Base-by-base conservation (phyloP, 2,329 filamentous ascomycete genomes). In the Penicillium corylophilum region DNA sequence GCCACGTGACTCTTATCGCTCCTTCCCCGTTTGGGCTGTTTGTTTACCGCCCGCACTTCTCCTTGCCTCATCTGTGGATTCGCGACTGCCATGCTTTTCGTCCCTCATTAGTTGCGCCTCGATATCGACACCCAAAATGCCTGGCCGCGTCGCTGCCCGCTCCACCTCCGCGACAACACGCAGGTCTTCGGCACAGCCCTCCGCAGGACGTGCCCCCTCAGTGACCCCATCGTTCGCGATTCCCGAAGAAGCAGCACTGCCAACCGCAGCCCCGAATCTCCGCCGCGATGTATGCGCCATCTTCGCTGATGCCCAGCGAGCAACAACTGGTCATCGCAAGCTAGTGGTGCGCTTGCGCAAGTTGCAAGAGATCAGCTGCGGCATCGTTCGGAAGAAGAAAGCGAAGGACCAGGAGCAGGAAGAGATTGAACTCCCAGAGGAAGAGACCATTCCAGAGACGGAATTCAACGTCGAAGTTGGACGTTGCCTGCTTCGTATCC, bases 381-480 rank as follows among this genome's bases (percentile, higher is more conserved):
- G 81, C 46, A 81, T 85, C 54, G 74, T 75, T 1, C 71, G 73
- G 33, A 71, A 72, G 48, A 68, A 60, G 42, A 64, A 60, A 36
- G 58, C 62, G 31, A 86, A 82, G 77, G 16, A 78, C 74, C 29
- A 78, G 72, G 55, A 73, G 74, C 23, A 82, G 81, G 64, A 70
- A 64, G 62, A 79, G 73, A 61, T 75, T 66, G 59, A 63, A 20
- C 61, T 71, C 33, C 66, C 67, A 3, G 72, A 77, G 10, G 76
- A 80, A 10, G 82, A 85, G 59, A 87, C 90, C 10, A 89, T 92
- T 56, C 86, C 90, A 40, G 91, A 95, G 70, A 82, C 86, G 44
- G 87, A 94, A 51, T 97, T 99, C 76, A 95, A 94, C 64, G 76
- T 79, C 24, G 93, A 99, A 70, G 85, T 97, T 51, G 82, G 86